Evolutionary conservation across 2,329 filamentous ascomycete species (phyloP).

Genomic region (Harringtonia aguacate): DNA sequence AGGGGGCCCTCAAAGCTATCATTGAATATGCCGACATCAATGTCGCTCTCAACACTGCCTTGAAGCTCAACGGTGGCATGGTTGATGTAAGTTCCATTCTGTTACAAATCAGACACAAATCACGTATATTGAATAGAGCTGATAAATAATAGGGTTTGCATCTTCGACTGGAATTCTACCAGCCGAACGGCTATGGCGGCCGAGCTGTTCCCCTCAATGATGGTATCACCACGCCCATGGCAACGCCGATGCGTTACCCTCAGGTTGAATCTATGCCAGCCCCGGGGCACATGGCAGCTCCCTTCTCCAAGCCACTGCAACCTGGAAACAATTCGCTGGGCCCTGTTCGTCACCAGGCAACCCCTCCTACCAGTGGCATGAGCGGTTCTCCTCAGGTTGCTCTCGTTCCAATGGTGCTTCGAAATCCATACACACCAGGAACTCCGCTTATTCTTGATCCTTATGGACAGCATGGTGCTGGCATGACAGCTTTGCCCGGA

Average conservation of each 20-base stretch:
- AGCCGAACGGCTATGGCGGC: conserved; percentile 7
- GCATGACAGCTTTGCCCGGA: conserved; percentile 15
- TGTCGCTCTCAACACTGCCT: conserved; percentile 28
- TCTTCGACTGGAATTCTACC: conserved; percentile 8
- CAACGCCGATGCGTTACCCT: conserved; percentile 10
- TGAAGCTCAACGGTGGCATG: conserved; percentile 26
- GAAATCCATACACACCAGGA: conserved; percentile 18
- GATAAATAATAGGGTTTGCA: conserved; percentile 7
- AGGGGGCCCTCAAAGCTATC: conserved; percentile 34
- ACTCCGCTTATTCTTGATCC: conserved; percentile 23
- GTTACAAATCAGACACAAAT: no score
- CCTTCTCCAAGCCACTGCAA: conserved; percentile 1
- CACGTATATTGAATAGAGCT: not conserved
- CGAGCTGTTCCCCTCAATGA: conserved; percentile 4
- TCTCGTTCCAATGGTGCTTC: conserved; percentile 26
- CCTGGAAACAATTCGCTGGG: not conserved
- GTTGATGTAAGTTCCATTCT: conserved; percentile 21
- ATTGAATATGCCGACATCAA: conserved; percentile 43
- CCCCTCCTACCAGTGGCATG: conserved; percentile 11
- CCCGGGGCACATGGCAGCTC: not conserved
- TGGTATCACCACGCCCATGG: conserved; percentile 11
- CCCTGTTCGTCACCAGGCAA: conserved; percentile 7
- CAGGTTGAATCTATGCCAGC: conserved; percentile 2
- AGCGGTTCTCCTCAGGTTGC: conserved; percentile 21
- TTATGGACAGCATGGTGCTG: conserved; percentile 17